These are phyloP conservation scores for Rhodosporidiobolus odoratus DNA, from an alignment of 768 basidiomycete species.

Conservation along the genomic window DNA sequence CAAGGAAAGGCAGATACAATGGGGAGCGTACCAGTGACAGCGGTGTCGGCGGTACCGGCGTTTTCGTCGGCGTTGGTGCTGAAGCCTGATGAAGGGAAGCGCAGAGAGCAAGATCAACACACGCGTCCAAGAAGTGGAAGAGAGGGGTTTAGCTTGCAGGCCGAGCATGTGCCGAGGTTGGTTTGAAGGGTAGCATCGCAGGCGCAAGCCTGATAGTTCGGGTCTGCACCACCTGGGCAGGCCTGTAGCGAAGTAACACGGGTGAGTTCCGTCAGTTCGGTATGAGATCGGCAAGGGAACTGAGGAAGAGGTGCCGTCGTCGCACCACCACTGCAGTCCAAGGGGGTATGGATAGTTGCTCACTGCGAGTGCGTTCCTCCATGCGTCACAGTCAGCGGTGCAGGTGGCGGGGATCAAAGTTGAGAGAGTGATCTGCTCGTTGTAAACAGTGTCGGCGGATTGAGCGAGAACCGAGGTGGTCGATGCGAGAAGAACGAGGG, in stretches of 20 bases:
- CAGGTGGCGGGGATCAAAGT: constrained; percentile 12
- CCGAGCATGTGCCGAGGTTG: constrained; percentile 18
- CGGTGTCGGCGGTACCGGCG: neutral
- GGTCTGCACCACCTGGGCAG: constrained; percentile 12
- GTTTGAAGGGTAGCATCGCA: constrained; percentile 12
- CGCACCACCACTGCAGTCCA: too few species aligned
- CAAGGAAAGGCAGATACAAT: neutral
- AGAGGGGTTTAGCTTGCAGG: too few species aligned
- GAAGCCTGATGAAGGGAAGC: too few species aligned
- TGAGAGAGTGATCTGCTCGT: constrained; percentile 7
- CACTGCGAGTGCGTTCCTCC: constrained; percentile 5
- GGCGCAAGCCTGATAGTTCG: constrained; percentile 6
- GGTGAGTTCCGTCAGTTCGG: neutral
- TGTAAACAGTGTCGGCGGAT: neutral
- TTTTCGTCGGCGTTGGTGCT: constrained; percentile 8
- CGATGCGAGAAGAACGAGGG: neutral
- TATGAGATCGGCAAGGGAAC: too few species aligned
- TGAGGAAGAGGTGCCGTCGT: too few species aligned
- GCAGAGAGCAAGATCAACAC: too few species aligned
- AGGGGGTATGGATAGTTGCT: neutral
- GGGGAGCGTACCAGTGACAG: constrained; percentile 7
- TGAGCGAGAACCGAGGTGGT: constrained; percentile 3
- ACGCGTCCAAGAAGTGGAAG: too few species aligned
- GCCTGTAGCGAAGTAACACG: neutral
- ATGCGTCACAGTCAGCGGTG: neutral